These are phyloP conservation scores for Paraphoma chrysanthemicola DNA, from an alignment of 2,329 filamentous ascomycete genomes.

Conservation along the genomic window DNA sequence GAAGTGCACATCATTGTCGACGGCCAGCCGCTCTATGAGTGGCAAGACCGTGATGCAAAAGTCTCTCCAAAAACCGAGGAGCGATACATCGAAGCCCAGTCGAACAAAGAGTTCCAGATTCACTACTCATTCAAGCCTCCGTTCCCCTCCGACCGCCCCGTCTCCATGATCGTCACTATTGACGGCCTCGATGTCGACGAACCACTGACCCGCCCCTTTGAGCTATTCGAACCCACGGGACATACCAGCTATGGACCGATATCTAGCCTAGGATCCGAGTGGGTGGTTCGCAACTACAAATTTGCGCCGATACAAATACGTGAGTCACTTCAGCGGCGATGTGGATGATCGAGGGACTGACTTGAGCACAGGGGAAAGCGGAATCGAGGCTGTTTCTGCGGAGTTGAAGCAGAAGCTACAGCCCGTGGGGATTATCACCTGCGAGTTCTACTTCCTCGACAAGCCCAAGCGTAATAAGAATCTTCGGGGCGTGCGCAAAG, in stretches of 20 bases:
- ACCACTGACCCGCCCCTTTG: conserved; percentile 5
- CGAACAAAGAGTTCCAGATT: conserved; percentile 28
- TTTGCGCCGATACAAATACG: conserved; percentile 16
- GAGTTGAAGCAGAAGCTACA: conserved; percentile 6
- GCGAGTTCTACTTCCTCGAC: conserved; percentile 18
- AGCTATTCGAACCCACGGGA: conserved; percentile 5
- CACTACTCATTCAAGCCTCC: conserved; percentile 12
- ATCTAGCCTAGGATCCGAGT: conserved; percentile 2
- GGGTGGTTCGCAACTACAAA: conserved; percentile 16
- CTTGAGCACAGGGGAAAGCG: conserved; percentile 1
- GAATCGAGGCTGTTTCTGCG: neutral
- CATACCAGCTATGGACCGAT: conserved; percentile 9
- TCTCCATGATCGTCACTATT: conserved; percentile 19
- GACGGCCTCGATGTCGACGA: conserved; percentile 23
- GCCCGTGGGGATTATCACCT: conserved; percentile 18
- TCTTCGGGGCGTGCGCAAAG: conserved; percentile 6
- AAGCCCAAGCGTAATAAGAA: neutral
- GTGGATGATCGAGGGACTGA: neutral
- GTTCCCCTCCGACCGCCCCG: conserved; percentile 8
- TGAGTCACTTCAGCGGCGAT: neutral
- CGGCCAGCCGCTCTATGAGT: conserved; percentile 26
- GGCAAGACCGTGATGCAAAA: conserved; percentile 21
- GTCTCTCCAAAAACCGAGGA: conserved; percentile 11
- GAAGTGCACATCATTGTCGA: conserved; percentile 25
- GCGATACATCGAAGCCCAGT: conserved; percentile 36